Evolutionary conservation across 176 grass and related monocot genomes (phyloP).

Genomic region (Oryza meyeriana): DNA sequence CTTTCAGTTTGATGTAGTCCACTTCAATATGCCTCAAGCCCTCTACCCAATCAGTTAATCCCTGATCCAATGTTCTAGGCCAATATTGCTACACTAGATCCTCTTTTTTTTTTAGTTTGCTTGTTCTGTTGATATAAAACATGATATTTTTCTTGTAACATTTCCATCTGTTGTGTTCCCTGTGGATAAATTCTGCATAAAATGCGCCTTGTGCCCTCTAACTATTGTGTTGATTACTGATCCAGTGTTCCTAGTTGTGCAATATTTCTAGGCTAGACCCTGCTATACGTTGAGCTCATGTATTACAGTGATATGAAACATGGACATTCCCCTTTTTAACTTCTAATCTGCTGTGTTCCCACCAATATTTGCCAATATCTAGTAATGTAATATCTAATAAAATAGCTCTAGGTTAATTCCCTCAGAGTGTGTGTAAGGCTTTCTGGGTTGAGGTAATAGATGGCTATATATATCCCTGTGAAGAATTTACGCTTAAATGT

Average conservation of each 20-base stretch:
- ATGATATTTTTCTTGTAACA: neutral
- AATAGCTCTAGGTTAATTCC: no score
- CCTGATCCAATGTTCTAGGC: neutral
- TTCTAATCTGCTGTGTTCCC: neutral
- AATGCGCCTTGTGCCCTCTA: neutral
- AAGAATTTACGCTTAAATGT: neutral
- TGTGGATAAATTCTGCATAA: slow-evolving; percentile 3
- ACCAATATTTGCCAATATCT: no score
- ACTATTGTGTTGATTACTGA: neutral
- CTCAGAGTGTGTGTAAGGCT: no score
- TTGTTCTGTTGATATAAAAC: neutral
- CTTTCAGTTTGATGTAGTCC: neutral
- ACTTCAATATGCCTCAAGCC: neutral
- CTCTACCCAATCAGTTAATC: neutral
- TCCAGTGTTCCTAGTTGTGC: neutral
- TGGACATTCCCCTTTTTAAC: neutral
- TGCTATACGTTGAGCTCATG: neutral
- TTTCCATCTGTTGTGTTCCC: neutral
- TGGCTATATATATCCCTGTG: neutral
- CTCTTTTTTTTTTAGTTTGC: neutral
- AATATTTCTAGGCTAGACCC: neutral
- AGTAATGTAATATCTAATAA: no score
- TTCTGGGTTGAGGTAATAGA: no score
- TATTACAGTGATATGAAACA: neutral
- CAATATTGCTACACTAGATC: neutral